Evolutionary conservation across 768 basidiomycete genomes (phyloP), one percentile per base, ranked within the genome.

Genomic region (Lentinula sp.): DNA sequence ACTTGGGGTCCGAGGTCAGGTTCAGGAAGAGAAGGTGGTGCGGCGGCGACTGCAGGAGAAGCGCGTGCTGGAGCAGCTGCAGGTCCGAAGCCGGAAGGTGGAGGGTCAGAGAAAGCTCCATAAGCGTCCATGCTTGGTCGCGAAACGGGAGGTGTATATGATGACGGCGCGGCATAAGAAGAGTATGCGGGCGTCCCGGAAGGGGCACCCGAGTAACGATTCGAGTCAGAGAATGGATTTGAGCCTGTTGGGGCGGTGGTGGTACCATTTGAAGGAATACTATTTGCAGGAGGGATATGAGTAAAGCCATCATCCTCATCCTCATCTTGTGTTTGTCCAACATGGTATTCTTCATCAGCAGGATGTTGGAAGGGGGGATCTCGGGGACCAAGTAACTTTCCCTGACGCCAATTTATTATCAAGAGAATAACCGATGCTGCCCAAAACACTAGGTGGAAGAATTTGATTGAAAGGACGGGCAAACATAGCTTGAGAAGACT

Each of bases 21-120:
- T 51, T 79, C 75, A 23, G 82, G 78, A 8, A 79, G 68, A 9
- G 73, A 62, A 15, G 79, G 67, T 2, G 81, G 67, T 3, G 69
- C 73, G n/a, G 66, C 66, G 46, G 63, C 65, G 18, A 20, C 20
- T 9, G 46, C 20, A 57, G 63, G 42, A 28, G 70, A 63, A 13
- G 62, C 55, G 20, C 66, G 62, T 32, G 73, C 71, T 33, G 71
- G 73, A 2, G 76, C 71, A 39, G 46, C 50, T 35, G 59, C 20
- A 50, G 37, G 9, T 8, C 79, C 83, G 65, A 87, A 93, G 23
- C 90, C 92, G 60, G 79, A 84, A 1, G 93, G 92, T 0, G 91
- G 83, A 43, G 92, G 91, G 67, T 95, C 93, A 0, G 87, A 89
- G 74, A 95, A 96, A 28, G 93, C 93, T 51, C 93, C 94, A 67